Evolutionary conservation across 192 early-diverging fungal species (phyloP).

Genomic region (Chytriomyces sp.): DNA sequence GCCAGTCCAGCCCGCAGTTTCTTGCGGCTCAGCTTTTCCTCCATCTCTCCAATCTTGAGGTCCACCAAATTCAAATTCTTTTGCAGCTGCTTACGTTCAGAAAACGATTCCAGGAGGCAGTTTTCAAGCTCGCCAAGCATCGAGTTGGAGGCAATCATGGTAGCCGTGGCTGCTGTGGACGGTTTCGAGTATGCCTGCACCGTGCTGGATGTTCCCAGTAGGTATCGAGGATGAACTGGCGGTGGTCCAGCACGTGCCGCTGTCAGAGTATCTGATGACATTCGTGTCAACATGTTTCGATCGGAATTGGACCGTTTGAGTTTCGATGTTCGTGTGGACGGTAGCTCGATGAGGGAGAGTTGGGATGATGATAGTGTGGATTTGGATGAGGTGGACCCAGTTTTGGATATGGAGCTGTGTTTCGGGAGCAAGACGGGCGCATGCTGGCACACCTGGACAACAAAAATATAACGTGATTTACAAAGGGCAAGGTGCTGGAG

Average conservation of each 20-base stretch:
- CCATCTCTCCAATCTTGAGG: background rate
- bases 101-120: slow-evolving; percentile 22
- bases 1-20: background rate
- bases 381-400: background rate
- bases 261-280: background rate
- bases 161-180: background rate
- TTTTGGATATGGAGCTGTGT: background rate
- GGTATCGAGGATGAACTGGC: background rate
- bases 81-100: slow-evolving; percentile 5
- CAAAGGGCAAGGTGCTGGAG: too few relatives aligned
- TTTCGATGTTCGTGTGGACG: background rate
- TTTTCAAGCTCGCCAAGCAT: slow-evolving; percentile 31
- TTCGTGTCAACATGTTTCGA: background rate
- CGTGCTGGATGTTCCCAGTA: background rate
- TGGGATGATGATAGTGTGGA: background rate
- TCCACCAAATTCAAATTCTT: slow-evolving; percentile 11
- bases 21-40: slow-evolving; percentile 16
- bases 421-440: background rate
- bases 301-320: background rate
- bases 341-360: background rate
- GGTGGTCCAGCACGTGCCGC: background rate
- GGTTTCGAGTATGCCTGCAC: background rate
- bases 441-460: too few relatives aligned
- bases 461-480: too few relatives aligned
- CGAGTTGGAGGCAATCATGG: background rate